phyloP scores from a whole-genome alignment of 805 yeast genomes.

The Schizosaccharomyces lindneri region DNA sequence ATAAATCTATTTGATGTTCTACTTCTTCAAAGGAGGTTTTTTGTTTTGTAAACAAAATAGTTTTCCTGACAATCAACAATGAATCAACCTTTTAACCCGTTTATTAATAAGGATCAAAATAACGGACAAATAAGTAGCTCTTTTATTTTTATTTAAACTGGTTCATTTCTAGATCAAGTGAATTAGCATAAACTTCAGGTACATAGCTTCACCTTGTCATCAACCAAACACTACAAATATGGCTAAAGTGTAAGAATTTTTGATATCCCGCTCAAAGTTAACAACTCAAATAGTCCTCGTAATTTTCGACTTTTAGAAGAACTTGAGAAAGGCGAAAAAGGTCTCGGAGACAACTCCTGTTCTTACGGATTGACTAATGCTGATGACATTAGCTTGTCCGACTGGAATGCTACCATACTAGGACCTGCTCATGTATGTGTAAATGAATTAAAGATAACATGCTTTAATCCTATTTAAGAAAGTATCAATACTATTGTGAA shows the following conservation, averaged over 20 bases:
- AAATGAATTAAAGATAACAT: background rate
- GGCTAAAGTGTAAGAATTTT: constrained; percentile 8
- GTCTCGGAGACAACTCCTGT: constrained; percentile 87
- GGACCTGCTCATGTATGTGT: constrained; percentile 64
- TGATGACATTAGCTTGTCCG: constrained; percentile 77
- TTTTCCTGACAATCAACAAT: no score
- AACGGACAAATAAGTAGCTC: no score
- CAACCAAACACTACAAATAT: background rate
- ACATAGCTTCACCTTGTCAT: background rate
- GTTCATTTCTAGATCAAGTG: no score
- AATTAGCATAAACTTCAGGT: background rate
- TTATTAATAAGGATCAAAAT: no score
- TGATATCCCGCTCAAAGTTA: constrained; percentile 4
- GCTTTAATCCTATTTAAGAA: background rate
- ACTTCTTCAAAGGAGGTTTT: no score
- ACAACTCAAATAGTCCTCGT: constrained; percentile 32
- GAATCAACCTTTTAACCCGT: no score
- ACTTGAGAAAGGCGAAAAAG: constrained; percentile 93
- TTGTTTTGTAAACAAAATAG: no score
- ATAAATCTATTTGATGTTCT: no score
- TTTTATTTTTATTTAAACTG: no score
- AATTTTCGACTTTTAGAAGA: constrained; percentile 87
- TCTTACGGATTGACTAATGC: constrained; percentile 80
- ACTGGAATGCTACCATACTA: constrained; percentile 93
- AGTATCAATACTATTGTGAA: no score